Evolutionary conservation across 169 alveolate species (phyloP).

Genomic region (Plasmodium sp.): DNA sequence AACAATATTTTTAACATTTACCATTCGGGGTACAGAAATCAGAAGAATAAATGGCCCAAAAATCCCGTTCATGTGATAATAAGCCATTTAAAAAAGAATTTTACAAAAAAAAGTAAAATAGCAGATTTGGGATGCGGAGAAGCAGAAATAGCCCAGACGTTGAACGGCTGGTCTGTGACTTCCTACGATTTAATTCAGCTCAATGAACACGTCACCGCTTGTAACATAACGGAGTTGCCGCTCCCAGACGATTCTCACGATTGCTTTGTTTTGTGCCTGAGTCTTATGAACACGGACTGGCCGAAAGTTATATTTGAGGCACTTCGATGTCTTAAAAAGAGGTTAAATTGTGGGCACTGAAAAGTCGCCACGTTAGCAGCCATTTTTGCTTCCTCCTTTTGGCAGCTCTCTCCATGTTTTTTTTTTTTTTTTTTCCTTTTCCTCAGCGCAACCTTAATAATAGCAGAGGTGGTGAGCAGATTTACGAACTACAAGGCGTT

Average conservation of each 20-base stretch:
- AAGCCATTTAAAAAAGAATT: conserved; percentile 48
- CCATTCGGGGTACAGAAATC: conserved; percentile 81
- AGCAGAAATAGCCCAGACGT: conserved; percentile 79
- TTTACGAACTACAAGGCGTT: conserved; percentile 61
- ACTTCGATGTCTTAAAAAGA: conserved; percentile 41
- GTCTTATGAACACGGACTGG: conserved; percentile 72
- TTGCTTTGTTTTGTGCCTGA: conserved; percentile 31
- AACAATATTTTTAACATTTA: conserved; percentile 69
- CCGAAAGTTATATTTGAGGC: conserved; percentile 65
- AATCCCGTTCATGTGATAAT: conserved; percentile 78
- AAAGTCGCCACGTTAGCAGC: background rate
- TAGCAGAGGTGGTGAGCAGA: conserved; percentile 59
- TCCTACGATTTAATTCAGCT: conserved; percentile 49
- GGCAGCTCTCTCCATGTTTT: background rate
- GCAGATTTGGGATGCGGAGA: conserved; percentile 88
- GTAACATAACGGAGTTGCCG: conserved; percentile 52
- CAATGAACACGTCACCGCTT: conserved; percentile 39
- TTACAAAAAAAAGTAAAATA: conserved; percentile 48
- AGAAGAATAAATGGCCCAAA: conserved; percentile 80
- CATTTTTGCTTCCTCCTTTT: background rate
- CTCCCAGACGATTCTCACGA: conserved; percentile 24
- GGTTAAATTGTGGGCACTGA: conserved; percentile 4
- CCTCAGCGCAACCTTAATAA: conserved; percentile 45
- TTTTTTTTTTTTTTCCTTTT: background rate
- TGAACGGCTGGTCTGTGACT: conserved; percentile 19